Percentiles rank a stretch among this genome's conserved stretches.
Evolutionary conservation across 345 rosid species (phyloP).

Genomic region (Raphanus sativus): DNA sequence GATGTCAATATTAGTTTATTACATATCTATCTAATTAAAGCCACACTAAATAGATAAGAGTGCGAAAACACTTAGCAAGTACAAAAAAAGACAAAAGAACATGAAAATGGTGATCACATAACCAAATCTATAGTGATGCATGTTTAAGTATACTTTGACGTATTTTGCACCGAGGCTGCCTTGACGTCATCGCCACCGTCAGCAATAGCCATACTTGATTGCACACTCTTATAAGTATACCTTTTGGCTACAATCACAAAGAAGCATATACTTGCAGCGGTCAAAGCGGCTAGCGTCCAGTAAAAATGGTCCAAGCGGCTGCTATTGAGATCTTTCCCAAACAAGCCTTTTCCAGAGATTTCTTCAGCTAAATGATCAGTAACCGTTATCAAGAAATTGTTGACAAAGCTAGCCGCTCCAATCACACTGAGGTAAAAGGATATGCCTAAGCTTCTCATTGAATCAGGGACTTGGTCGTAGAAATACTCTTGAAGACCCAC

Average conservation of each 20-base stretch:
- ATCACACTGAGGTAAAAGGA: neutral
- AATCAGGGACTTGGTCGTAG: neutral
- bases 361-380: neutral
- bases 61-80: neutral
- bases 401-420: neutral
- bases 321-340: neutral
- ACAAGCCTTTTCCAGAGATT: neutral
- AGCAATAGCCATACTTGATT: neutral
- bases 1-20: neutral
- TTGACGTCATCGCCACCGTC: neutral
- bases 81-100: constrained; percentile 10
- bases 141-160: neutral
- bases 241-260: neutral
- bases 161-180: neutral
- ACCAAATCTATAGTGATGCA: neutral
- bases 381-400: neutral
- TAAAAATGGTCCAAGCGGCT: neutral
- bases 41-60: neutral
- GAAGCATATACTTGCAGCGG: neutral
- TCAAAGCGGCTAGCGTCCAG: neutral
- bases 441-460: neutral
- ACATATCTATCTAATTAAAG: constrained; percentile 1
- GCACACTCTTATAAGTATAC: neutral
- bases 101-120: neutral
- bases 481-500: neutral